These are phyloP conservation scores for Glycine latifolia DNA, from an alignment of 306 rosid genomes.

Conservation along the genomic window DNA sequence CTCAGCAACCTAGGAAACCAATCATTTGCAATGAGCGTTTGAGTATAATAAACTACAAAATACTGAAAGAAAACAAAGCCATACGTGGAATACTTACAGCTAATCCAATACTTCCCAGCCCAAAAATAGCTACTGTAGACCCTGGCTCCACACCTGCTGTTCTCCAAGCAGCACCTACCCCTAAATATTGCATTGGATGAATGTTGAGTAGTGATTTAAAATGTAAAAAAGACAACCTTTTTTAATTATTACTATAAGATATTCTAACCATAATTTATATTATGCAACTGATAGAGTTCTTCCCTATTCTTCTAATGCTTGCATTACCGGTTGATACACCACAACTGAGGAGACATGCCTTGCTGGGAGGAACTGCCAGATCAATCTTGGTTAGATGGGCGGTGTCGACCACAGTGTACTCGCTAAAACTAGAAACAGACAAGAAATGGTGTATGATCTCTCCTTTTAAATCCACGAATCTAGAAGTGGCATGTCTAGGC, in stretches of 20 bases:
- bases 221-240: no score
- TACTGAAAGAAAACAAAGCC: background rate
- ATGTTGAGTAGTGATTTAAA: no score
- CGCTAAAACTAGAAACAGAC: slow-evolving; percentile 72
- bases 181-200: slow-evolving; percentile 36
- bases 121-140: slow-evolving; percentile 54
- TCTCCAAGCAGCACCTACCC: slow-evolving; percentile 93
- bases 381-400: slow-evolving; percentile 68
- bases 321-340: slow-evolving; percentile 79
- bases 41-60: background rate
- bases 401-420: slow-evolving; percentile 73
- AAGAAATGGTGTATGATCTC: slow-evolving; percentile 68
- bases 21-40: slow-evolving; percentile 31
- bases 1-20: slow-evolving; percentile 23
- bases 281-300: no score
- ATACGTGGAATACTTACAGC: slow-evolving; percentile 59
- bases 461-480: slow-evolving; percentile 80
- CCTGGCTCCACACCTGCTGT: slow-evolving; percentile 62
- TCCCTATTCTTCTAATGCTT: no score
- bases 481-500: slow-evolving; percentile 65
- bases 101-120: slow-evolving; percentile 81
- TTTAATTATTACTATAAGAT: no score
- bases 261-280: no score
- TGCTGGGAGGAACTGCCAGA: slow-evolving; percentile 60
- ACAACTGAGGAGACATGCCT: slow-evolving; percentile 81